Evolutionary conservation across 345 rosid genomes (phyloP).

Genomic region (Acer saccharum): DNA sequence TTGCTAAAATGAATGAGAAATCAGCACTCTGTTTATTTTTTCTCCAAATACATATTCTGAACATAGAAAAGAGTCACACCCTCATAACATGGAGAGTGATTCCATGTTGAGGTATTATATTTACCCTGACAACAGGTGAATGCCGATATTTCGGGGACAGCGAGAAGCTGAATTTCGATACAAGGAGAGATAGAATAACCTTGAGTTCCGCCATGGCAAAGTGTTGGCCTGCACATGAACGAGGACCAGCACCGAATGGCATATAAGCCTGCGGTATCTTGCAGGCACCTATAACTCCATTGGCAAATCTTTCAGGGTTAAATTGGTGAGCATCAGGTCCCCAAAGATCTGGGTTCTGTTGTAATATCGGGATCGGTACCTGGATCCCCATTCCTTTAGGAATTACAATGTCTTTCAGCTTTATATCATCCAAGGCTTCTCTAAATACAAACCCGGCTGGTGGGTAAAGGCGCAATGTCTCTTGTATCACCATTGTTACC

Average conservation of each 20-base stretch:
- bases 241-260: constrained; percentile 49
- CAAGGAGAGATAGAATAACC: constrained; percentile 37
- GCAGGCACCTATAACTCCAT: constrained; percentile 49
- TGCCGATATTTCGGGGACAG: constrained; percentile 41
- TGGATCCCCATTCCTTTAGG: constrained; percentile 41
- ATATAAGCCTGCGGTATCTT: constrained; percentile 48
- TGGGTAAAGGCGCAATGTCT: constrained; percentile 46
- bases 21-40: neutral
- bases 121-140: constrained; percentile 40
- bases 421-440: constrained; percentile 32
- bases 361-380: constrained; percentile 39
- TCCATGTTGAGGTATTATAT: constrained; percentile 37
- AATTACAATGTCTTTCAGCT: constrained; percentile 35
- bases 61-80: neutral
- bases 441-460: constrained; percentile 31
- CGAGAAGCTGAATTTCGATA: constrained; percentile 41
- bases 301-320: constrained; percentile 45
- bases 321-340: constrained; percentile 45
- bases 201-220: constrained; percentile 51
- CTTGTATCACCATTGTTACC: constrained; percentile 43
- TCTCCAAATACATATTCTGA: neutral
- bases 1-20: neutral
- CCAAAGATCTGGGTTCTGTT: constrained; percentile 40
- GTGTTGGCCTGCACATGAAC: constrained; percentile 49
- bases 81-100: constrained; percentile 27